Evolutionary conservation across 345 rosid genomes (phyloP), one percentile per base, ranked within the genome.

Genomic region (Anacardium occidentale): DNA sequence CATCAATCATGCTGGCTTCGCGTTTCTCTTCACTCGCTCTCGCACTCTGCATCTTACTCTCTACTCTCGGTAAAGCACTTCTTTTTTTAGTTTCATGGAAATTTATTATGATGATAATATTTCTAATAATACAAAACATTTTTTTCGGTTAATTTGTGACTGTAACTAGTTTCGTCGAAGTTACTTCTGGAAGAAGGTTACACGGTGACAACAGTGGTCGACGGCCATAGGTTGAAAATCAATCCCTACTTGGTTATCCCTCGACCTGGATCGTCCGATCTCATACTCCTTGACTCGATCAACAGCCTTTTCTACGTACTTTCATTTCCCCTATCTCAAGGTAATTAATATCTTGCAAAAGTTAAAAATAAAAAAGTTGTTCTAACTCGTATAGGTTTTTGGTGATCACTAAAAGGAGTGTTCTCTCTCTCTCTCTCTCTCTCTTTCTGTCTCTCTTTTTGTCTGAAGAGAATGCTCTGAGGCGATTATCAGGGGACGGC

Each of bases 111-210:
- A n/a, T n/a, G 10, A n/a, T 25, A 8, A 62, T 6, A 62, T 7
- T 60, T 29, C 4, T 50, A 15, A 63, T 40, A n/a, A 10, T 1
- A 10, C 1, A 0, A 7, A 29, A 15, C 2, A 45, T 11, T 5
- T 47, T 60, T 45, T 8, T 26, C 0, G 42, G 25, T 70, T 45
- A n/a, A 3, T n/a, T 50, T 26, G 12, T 18, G 1, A 26, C 22
- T 53, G 47, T 61, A 18, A 34, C 44, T 47, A 83, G 86, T 70
- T 12, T 62, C 72, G 25, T 80, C 78, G 63, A 69, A 84, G 58
- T 65, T 6, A 9, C 59, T 88, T 58, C 73, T 83, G 18, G 95
- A 88, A 82, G 89, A 86, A 6, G 91, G 92, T 54, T 90, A 88
- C 81, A 78, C 69, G 3, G 92, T 90, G 8, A 88, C 85, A 9